Base-by-base conservation (phyloP, 2,329 filamentous ascomycete species). In the Sporothrix brasiliensis region DNA sequence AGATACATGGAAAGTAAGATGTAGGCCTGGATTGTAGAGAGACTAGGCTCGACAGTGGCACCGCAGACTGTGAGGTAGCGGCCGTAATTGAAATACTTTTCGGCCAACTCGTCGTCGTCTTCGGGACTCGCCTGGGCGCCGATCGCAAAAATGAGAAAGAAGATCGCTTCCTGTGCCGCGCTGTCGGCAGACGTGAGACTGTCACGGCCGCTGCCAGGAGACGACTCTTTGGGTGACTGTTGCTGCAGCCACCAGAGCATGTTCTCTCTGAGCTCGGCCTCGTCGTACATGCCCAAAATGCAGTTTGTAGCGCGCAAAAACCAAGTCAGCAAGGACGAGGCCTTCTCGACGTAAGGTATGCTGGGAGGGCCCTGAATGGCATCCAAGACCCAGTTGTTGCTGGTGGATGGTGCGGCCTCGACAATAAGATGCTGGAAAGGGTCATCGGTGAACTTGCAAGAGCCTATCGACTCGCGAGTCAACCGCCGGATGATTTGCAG, bases 1-100 rank as follows among this genome's bases (percentile, higher is more conserved):
- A 88, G 85, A 73, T 87, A 88, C 72, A 87, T 87, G 0, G 86
- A 81, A 83, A 88, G 85, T 19, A 88, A 78, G 0, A 87, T 76
- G 72, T 87, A 88, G 0, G 80, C 78, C 19, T 84, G 79, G 4
- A 86, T 82, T 74, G 87, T 79, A 63, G 85, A 80, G 13, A 87
- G 77, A 50, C 83, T 86, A 0, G 86, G 86, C 70, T 86, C 83
- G 72, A 84, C 82, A 0, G 87, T 78, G 78, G 86, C 85, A 5
- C 81, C 81, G 16, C 81, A 79, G 70, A 88, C 84, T 0, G 85
- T 82, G 49, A 76, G 71, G 56, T 72, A 72, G n/a, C 74, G 73
- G 6, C 73, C 75, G 27, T 74, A 70, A 21, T 72, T 70, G 50
- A 76, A 75, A 60, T 73, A 74, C 13, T 13, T 69, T 4, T 72